A percentile compares a stretch with the other conserved stretches of the same genome.
Conservation (phyloP, 2,329 filamentous ascomycete species). For the Coniella vitis region DNA sequence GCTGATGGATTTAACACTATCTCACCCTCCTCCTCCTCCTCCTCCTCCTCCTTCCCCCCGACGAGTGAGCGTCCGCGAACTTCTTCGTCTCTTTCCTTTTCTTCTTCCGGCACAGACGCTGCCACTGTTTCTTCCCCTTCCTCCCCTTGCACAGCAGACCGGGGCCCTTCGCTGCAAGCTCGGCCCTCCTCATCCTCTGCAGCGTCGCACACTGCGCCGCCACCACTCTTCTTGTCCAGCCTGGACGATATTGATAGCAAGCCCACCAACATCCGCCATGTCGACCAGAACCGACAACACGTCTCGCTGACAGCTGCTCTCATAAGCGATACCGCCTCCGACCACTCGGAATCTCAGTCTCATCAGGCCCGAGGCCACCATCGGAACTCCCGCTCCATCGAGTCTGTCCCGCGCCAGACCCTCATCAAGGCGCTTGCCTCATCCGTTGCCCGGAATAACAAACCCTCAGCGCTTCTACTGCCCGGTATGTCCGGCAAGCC, state of each 20-base stretch:
- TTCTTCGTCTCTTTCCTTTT: slow-evolving; percentile 18
- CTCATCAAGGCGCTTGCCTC: slow-evolving; percentile 77
- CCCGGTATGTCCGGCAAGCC: slow-evolving; percentile 49
- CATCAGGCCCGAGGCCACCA: slow-evolving; percentile 30
- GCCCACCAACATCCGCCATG: slow-evolving; percentile 14
- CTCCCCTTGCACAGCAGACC: slow-evolving; percentile 12
- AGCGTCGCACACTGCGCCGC: slow-evolving; percentile 8
- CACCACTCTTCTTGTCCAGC: not conserved
- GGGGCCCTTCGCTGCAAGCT: not conserved
- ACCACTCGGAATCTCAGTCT: slow-evolving; percentile 22
- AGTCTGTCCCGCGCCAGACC: slow-evolving; percentile 69
- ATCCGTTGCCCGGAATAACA: slow-evolving; percentile 43
- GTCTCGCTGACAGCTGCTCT: slow-evolving; percentile 14
- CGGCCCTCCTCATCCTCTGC: slow-evolving; percentile 6
- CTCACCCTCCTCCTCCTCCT: slow-evolving; percentile 11
- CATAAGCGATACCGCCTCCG: slow-evolving; percentile 21
- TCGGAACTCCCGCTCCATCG: slow-evolving; percentile 50
- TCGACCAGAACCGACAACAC: slow-evolving; percentile 12
- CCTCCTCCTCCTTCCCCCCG: slow-evolving; percentile 21
- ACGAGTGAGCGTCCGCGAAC: slow-evolving; percentile 21
- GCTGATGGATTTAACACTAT: slow-evolving; percentile 19
- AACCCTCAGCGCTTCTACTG: slow-evolving; percentile 57
- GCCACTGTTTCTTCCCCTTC: slow-evolving; percentile 17
- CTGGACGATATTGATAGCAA: slow-evolving; percentile 8
- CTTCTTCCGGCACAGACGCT: slow-evolving; percentile 14